These are phyloP conservation scores for Fusarium chaquense DNA, from an alignment of 2,329 filamentous ascomycete species.

Conservation along the genomic window DNA sequence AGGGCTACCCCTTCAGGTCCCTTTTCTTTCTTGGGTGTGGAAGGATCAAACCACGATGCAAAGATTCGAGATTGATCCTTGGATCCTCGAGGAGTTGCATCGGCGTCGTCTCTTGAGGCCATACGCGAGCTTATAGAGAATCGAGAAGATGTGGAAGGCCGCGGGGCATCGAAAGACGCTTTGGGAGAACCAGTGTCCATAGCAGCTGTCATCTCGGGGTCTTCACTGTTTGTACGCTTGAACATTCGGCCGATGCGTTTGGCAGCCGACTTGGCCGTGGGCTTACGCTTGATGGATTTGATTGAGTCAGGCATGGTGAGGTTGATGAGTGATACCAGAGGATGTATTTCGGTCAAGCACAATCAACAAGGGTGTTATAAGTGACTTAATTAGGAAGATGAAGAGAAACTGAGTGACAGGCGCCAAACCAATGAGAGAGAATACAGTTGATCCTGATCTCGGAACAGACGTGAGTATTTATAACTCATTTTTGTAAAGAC, in stretches of 20 bases:
- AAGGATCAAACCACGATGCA: conserved; percentile 17
- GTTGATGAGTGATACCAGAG: background rate
- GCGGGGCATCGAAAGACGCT: conserved; percentile 16
- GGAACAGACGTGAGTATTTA: conserved; percentile 28
- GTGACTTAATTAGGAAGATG: background rate
- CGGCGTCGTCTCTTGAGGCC: conserved; percentile 24
- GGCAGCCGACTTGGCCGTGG: conserved; percentile 35
- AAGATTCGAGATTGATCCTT: conserved; percentile 25
- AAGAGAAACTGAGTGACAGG: background rate
- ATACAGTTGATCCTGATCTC: background rate
- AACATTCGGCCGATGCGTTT: conserved; percentile 41
- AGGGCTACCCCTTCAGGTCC: background rate
- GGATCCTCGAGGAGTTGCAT: conserved; percentile 7
- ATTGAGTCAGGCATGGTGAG: conserved; percentile 33
- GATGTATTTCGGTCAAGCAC: background rate
- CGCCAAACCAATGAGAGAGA: conserved; percentile 1
- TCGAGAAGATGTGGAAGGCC: conserved; percentile 34
- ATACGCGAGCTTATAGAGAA: conserved; percentile 36
- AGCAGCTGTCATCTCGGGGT: conserved; percentile 4
- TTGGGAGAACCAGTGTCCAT: conserved; percentile 12
- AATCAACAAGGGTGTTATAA: background rate
- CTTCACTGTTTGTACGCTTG: conserved; percentile 31
- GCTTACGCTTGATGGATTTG: conserved; percentile 32
- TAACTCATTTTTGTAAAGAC: conserved; percentile 11
- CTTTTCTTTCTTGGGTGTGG: conserved; percentile 17